Evolutionary conservation across 257 asterid species (phyloP).

Genomic region (Cinchona pubescens): DNA sequence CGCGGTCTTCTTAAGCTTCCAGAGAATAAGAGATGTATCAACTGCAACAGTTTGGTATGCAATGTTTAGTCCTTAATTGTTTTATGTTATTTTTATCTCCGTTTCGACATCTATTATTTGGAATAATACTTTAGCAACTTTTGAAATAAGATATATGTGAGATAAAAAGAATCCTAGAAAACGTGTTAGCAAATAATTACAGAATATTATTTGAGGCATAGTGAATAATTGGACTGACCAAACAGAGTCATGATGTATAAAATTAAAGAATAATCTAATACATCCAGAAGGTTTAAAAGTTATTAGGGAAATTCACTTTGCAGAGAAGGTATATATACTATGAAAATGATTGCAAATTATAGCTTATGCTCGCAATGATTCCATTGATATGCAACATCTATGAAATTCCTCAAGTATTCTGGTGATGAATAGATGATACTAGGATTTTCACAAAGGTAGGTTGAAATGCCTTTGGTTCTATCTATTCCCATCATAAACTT

Average conservation of each 20-base stretch:
- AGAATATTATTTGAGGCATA: too few species aligned
- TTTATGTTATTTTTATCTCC: background rate
- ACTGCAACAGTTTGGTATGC: slow-evolving; percentile 77
- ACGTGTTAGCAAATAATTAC: too few species aligned
- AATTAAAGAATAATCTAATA: too few species aligned
- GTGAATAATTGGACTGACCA: too few species aligned
- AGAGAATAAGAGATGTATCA: slow-evolving; percentile 75
- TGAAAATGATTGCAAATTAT: background rate
- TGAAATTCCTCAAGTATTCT: too few species aligned
- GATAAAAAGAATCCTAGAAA: too few species aligned
- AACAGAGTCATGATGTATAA: too few species aligned
- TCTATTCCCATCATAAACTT: background rate
- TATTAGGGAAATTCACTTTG: background rate
- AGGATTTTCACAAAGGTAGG: background rate
- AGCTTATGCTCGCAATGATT: background rate
- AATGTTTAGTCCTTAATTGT: background rate
- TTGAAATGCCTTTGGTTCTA: background rate
- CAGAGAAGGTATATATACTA: too few species aligned
- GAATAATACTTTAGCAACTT: too few species aligned
- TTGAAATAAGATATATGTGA: too few species aligned
- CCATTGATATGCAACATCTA: background rate
- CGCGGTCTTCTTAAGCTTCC: slow-evolving; percentile 74
- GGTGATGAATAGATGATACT: background rate
- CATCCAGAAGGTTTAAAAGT: background rate
- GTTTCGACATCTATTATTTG: too few species aligned